Conservation (phyloP, 805 yeast genomes). For the Starmerella riodocensis region DNA sequence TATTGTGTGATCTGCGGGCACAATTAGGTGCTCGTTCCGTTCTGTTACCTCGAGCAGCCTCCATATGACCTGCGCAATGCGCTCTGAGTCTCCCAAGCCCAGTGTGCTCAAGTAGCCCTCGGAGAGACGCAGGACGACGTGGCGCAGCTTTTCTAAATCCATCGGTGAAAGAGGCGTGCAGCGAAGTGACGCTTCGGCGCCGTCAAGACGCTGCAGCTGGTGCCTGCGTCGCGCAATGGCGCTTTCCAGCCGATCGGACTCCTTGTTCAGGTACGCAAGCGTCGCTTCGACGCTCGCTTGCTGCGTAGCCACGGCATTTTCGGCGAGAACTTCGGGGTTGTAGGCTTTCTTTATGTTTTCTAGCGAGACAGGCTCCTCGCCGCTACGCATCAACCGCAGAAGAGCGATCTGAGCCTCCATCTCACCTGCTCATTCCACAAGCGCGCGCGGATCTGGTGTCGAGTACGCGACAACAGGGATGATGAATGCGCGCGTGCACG, state of each 20-base stretch:
- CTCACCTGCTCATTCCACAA: background rate
- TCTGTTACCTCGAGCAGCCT: conserved; percentile 7
- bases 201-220: background rate
- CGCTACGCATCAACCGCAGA: conserved; percentile 9
- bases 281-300: conserved; percentile 1
- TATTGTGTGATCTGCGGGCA: conserved; percentile 7
- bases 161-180: background rate
- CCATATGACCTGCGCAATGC: conserved; percentile 4
- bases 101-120: conserved; percentile 2
- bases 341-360: conserved; percentile 7
- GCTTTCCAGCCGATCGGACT: background rate
- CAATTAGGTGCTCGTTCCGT: conserved; percentile 11
- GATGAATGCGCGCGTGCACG: no score
- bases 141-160: background rate
- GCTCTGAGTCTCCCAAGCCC: conserved; percentile 4
- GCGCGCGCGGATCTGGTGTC: no score
- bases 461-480: no score
- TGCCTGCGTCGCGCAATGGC: background rate
- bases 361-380: conserved; percentile 4
- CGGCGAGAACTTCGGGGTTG: conserved; percentile 5
- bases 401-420: conserved; percentile 10
- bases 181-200: background rate
- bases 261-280: background rate
- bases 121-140: conserved; percentile 2
- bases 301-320: conserved; percentile 1